phyloP scores from a whole-genome alignment of 2,329 filamentous ascomycete genomes.

The Fusarium sublunatum region DNA sequence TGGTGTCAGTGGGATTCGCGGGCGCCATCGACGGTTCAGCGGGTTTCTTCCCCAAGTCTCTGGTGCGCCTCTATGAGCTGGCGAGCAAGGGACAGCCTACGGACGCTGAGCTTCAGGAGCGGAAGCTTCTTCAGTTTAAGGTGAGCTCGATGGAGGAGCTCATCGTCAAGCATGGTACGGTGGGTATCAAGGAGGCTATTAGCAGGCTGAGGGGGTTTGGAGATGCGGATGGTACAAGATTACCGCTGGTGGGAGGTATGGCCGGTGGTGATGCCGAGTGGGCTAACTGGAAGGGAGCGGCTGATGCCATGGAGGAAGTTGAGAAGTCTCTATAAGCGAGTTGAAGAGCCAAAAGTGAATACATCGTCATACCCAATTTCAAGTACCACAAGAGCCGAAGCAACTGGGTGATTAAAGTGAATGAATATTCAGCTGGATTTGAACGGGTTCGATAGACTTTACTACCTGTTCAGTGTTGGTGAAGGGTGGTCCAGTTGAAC shows the following conservation, averaged over 20 bases:
- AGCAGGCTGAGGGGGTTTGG: constrained; percentile 69
- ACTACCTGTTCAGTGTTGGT: too few species aligned
- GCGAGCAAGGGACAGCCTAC: constrained; percentile 45
- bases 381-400: not conserved
- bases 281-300: constrained; percentile 61
- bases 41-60: constrained; percentile 70
- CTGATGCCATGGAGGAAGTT: constrained; percentile 57
- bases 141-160: constrained; percentile 71
- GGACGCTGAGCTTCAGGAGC: constrained; percentile 60
- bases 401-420: not conserved
- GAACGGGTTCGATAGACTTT: too few species aligned
- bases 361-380: not conserved
- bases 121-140: constrained; percentile 68
- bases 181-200: constrained; percentile 74
- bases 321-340: constrained; percentile 49
- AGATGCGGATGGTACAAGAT: constrained; percentile 66
- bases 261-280: constrained; percentile 68
- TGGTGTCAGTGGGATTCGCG: constrained; percentile 67
- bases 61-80: constrained; percentile 68
- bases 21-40: constrained; percentile 72
- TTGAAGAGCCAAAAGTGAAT: not conserved
- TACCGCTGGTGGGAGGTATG: constrained; percentile 69
- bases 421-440: too few species aligned
- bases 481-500: too few species aligned
- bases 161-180: constrained; percentile 68